Evolutionary conservation across 2,329 filamentous ascomycete genomes (phyloP).

Genomic region (Penicillium fuscoglaucum): DNA sequence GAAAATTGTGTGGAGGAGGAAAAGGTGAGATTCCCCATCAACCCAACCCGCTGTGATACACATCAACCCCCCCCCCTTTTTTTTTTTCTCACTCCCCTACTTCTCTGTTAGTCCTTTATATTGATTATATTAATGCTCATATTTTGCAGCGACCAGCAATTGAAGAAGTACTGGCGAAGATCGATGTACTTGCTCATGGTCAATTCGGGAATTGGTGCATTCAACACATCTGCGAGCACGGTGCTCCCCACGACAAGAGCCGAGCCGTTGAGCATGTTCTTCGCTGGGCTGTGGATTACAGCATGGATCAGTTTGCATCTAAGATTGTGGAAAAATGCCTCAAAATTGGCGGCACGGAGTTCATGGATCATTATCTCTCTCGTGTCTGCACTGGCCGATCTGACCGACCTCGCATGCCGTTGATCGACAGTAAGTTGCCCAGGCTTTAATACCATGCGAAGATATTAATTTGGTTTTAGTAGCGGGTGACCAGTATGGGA

Average conservation of each 20-base stretch:
- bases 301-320: conserved; percentile 97
- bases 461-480: conserved; percentile 47
- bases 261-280: conserved; percentile 95
- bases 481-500: conserved; percentile 97
- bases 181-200: conserved; percentile 93
- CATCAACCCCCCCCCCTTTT: background rate
- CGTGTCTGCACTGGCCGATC: conserved; percentile 88
- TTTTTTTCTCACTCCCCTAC: background rate
- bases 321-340: conserved; percentile 99
- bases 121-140: conserved; percentile 20
- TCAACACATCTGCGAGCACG: conserved; percentile 97
- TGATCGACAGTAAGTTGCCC: conserved; percentile 75
- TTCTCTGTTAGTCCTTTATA: background rate
- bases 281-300: conserved; percentile 90
- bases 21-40: conserved; percentile 64
- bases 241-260: conserved; percentile 83
- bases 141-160: conserved; percentile 82
- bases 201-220: conserved; percentile 99
- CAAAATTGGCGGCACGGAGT: conserved; percentile 90
- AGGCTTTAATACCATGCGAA: background rate
- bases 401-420: conserved; percentile 89
- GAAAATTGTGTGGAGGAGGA: conserved; percentile 98
- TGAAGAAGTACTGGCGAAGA: conserved; percentile 90
- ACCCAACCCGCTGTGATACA: background rate
- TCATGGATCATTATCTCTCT: conserved; percentile 87